Base-by-base conservation (phyloP, 495 filamentous ascomycete species). In the Massariosphaeria phaeospora region DNA sequence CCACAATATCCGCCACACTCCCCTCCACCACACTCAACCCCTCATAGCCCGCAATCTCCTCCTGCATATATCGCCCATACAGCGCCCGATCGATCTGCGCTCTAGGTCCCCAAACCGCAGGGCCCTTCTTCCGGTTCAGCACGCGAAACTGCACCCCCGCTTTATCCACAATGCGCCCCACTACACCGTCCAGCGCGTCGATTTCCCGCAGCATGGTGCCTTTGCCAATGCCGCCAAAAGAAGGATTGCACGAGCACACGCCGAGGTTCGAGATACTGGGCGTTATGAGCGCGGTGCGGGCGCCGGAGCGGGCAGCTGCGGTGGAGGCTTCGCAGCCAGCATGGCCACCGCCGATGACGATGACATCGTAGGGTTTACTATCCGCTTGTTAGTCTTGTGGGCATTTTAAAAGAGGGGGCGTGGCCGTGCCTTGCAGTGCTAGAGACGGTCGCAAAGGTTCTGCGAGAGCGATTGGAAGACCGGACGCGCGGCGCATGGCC, bases 161-260 rank as follows among this genome's bases (percentile, higher is more conserved):
- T 70, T 91, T 95, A 69, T 98, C 93, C 34, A 95, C 86, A 24
- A 96, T 88, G 9, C 89, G 79, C 1, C 89, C 91, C 0, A 86
- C 85, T 9, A 98, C 77, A 1, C 93, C 93, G 67, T 98, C 93
- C 61, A 98, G 79, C 0, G 93, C 94, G 72, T 98, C 93, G 25
- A 98, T 83, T 69, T 98, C 93, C 2, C 91, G 84, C 29, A 98
- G 74, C 78, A 98, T 97, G 13, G 86, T 96, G 9, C 93, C 93
- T 70, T 98, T 98, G n/a, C 93, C 93, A 61, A 98, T 98, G 27
- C 93, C 93, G 40, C 93, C 93, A 67, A 98, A 95, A 52, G 86
- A 93, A 24, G 93, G 93, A 70, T 98, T 98, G 75, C 93, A 98
- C 45, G 91, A 96, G 72, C 94, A 97, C 18, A 91, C 86, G 30